Base-by-base conservation (phyloP, 345 rosid species). In the Noccaea caerulescens region DNA sequence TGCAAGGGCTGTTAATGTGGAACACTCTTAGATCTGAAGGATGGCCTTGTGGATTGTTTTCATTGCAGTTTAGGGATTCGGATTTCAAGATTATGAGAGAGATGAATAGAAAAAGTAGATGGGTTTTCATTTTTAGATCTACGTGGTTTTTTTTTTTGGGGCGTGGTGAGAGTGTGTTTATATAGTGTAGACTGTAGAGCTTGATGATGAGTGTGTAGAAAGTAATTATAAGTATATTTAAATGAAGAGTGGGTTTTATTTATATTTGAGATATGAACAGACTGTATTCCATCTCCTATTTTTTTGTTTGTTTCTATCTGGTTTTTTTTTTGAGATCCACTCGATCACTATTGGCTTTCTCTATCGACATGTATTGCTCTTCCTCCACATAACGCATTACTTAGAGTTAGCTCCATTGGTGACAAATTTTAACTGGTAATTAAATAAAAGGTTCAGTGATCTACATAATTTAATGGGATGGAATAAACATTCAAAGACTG, bases 1-100 rank as follows among this genome's bases (percentile, higher is more conserved):
- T 91, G 63, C 92, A 87, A 1, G 87, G 94, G 68, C 98, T 89
- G 78, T 69, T 79, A 1, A 86, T 78, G 44, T 93, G 96, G 79
- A 87, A 86, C 39, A 93, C 87, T 65, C 80, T 82, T 63, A 93
- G 94, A 87, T 82, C 83, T 41, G 91, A 84, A 66, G 84, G 80
- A 9, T 77, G 79, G 79, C 82, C 81, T 20, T 61, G 80, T 50
- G 46, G 44, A 38, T 58, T 61, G 39, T 93, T 90, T 14, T 52
- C 76, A 63, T 76, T 68, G 37, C 87, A 78, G 85, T 77, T 70
- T 36, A 67, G 69, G 5, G 78, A 78, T 25, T 78, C 80, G 60
- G 78, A 78, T 46, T 70, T 30, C 64, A 77, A 59, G 55, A 76
- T 20, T 52, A 75, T 61, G 73, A 81, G 70, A 66, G 76, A 41